Evolutionary conservation across 2,329 filamentous ascomycete species (phyloP).

Genomic region (Fusarium robinianum): DNA sequence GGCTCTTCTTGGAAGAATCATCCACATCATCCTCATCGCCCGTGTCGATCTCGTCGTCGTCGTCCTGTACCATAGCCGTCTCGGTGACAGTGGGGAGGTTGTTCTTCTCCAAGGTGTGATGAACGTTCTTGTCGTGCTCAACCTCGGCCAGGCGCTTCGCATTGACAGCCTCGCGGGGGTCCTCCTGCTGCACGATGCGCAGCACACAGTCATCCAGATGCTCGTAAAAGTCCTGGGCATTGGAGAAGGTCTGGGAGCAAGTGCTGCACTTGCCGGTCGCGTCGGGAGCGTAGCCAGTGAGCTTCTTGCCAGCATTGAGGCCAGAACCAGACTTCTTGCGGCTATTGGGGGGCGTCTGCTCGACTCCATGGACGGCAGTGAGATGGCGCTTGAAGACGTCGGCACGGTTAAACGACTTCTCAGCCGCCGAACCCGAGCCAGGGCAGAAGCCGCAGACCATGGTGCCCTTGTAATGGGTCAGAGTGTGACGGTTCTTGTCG

Average conservation of each 20-base stretch:
- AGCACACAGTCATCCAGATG: slow-evolving; percentile 82
- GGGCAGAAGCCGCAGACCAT: slow-evolving; percentile 98
- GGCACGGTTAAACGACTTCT: slow-evolving; percentile 94
- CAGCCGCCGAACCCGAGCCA: slow-evolving; percentile 81
- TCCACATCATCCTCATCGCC: slow-evolving; percentile 58
- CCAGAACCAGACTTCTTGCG: slow-evolving; percentile 66
- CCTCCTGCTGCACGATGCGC: slow-evolving; percentile 72
- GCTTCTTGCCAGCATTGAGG: slow-evolving; percentile 61
- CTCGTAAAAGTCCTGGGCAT: slow-evolving; percentile 97
- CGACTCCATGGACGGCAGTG: slow-evolving; percentile 87
- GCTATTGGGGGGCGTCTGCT: slow-evolving; percentile 90
- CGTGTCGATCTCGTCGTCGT: slow-evolving; percentile 58
- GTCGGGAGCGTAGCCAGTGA: slow-evolving; percentile 72
- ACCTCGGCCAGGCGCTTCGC: slow-evolving; percentile 68
- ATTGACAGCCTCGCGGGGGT: slow-evolving; percentile 71
- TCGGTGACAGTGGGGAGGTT: slow-evolving; percentile 55
- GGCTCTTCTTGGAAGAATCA: slow-evolving; percentile 52
- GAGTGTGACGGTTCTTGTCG: slow-evolving; percentile 91
- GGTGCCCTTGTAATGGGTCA: slow-evolving; percentile 95
- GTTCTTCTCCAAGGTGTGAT: slow-evolving; percentile 67
- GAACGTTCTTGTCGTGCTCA: slow-evolving; percentile 65
- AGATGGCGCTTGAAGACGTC: slow-evolving; percentile 96
- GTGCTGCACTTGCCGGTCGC: slow-evolving; percentile 95
- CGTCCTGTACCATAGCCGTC: slow-evolving; percentile 47
- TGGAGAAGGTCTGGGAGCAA: slow-evolving; percentile 87